Evolutionary conservation across 805 yeast species (phyloP).

Genomic region (Teunomyces cretensis): DNA sequence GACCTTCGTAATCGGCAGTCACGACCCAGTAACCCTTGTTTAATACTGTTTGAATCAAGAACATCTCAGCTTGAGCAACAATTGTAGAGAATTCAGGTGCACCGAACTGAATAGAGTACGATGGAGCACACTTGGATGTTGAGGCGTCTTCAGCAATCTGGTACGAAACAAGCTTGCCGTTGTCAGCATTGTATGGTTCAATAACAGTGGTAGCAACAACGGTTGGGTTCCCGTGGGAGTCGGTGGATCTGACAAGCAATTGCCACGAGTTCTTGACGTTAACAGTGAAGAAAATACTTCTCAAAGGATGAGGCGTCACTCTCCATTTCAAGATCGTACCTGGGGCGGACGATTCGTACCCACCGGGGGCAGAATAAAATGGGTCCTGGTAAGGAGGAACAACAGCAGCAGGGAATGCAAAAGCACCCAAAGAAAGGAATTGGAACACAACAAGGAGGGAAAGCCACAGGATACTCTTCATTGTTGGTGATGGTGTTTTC

Average conservation of each 20-base stretch:
- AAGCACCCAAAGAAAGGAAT: background rate
- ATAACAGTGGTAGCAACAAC: conserved; percentile 27
- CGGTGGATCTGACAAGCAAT: conserved; percentile 14
- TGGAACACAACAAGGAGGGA: background rate
- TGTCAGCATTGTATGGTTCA: conserved; percentile 29
- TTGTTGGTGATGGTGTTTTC: background rate
- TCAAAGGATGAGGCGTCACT: conserved; percentile 9
- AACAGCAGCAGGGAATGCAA: background rate
- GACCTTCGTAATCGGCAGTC: conserved; percentile 37
- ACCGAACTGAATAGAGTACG: conserved; percentile 21
- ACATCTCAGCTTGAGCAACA: conserved; percentile 16
- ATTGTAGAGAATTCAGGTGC: conserved; percentile 13
- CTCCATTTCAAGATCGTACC: conserved; percentile 15
- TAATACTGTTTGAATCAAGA: conserved; percentile 12
- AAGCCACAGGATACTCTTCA: background rate
- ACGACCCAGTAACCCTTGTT: conserved; percentile 33
- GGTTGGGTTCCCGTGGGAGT: conserved; percentile 24
- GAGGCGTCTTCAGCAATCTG: conserved; percentile 32
- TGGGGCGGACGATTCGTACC: conserved; percentile 10
- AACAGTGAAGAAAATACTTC: conserved; percentile 10
- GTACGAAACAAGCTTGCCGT: conserved; percentile 24
- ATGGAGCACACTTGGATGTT: conserved; percentile 25
- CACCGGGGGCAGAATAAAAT: conserved; percentile 15
- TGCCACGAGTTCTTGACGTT: conserved; percentile 14
- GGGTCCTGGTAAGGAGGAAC: conserved; percentile 11